Conservation (phyloP, 768 basidiomycete species). For the Amanita rubescens region DNA sequence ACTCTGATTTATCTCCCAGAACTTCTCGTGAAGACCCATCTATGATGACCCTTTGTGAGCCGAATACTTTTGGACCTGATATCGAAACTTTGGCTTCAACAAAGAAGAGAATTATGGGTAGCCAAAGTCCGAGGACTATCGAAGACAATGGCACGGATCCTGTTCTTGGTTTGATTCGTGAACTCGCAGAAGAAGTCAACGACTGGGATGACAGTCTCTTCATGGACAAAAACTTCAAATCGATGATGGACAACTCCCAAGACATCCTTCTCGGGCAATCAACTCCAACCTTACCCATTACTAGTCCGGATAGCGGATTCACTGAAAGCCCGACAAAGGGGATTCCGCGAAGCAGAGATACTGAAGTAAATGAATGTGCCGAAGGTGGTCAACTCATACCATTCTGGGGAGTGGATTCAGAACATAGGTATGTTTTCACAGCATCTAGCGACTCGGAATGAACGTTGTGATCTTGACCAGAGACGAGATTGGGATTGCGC, state of each 20-base stretch:
- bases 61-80: not conserved
- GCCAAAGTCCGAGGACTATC: not conserved
- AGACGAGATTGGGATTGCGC: conserved; percentile 1
- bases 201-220: conserved; percentile 44
- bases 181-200: conserved; percentile 42
- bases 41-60: not conserved
- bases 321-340: not conserved
- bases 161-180: conserved; percentile 36
- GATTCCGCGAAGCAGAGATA: not conserved
- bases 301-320: not conserved
- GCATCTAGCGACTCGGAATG: not conserved
- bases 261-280: not conserved
- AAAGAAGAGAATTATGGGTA: not conserved
- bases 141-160: conserved; percentile 21
- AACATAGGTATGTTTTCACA: not conserved
- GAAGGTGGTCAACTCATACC: conserved; percentile 4
- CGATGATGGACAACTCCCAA: conserved; percentile 31
- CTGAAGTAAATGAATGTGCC: not conserved
- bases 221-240: conserved; percentile 40
- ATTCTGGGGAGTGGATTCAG: not conserved
- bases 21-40: not conserved
- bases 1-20: conserved; percentile 9
- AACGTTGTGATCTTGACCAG: not conserved
- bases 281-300: not conserved
- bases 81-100: not conserved